phyloP scores from a whole-genome alignment of 2,329 filamentous ascomycete genomes.

The Penicillium sp. region DNA sequence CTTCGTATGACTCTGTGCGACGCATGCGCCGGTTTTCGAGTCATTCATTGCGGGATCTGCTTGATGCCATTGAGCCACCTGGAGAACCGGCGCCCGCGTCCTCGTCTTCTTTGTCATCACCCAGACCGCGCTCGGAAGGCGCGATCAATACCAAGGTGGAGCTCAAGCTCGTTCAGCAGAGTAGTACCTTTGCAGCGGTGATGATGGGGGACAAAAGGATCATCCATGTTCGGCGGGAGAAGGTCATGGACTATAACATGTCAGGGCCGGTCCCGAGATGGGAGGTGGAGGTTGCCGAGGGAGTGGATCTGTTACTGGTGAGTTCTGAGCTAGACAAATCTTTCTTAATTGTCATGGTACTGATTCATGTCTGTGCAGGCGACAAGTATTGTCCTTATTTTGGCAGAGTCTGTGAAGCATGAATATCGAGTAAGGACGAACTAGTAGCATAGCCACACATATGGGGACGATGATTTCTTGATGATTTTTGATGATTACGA shows the following conservation, averaged over 20 bases:
- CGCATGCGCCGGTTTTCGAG: slow-evolving; percentile 11
- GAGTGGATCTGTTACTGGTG: slow-evolving; percentile 25
- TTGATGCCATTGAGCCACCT: slow-evolving; percentile 24
- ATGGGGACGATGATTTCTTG: not conserved
- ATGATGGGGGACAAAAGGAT: slow-evolving; percentile 22
- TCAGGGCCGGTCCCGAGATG: slow-evolving; percentile 15
- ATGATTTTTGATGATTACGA: not conserved
- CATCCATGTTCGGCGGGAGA: slow-evolving; percentile 16
- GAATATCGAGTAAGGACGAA: slow-evolving; percentile 11
- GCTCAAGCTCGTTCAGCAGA: slow-evolving; percentile 16
- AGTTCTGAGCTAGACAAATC: slow-evolving; percentile 2
- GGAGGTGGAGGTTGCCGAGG: slow-evolving; percentile 24
- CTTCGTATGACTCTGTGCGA: slow-evolving; percentile 21
- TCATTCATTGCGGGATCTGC: slow-evolving; percentile 19
- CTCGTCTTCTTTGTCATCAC: slow-evolving; percentile 2
- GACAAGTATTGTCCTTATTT: slow-evolving; percentile 21
- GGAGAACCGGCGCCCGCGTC: slow-evolving; percentile 20
- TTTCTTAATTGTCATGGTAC: not conserved
- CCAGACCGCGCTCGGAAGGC: slow-evolving; percentile 10
- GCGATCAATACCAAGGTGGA: slow-evolving; percentile 11
- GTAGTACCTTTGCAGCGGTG: slow-evolving; percentile 9
- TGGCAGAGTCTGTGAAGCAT: slow-evolving; percentile 18
- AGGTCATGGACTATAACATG: slow-evolving; percentile 13
- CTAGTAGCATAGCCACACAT: not conserved
- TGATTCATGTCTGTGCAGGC: slow-evolving; percentile 6